phyloP scores from a whole-genome alignment of 2,329 filamentous ascomycete species.

The Juglanconis oblonga region DNA sequence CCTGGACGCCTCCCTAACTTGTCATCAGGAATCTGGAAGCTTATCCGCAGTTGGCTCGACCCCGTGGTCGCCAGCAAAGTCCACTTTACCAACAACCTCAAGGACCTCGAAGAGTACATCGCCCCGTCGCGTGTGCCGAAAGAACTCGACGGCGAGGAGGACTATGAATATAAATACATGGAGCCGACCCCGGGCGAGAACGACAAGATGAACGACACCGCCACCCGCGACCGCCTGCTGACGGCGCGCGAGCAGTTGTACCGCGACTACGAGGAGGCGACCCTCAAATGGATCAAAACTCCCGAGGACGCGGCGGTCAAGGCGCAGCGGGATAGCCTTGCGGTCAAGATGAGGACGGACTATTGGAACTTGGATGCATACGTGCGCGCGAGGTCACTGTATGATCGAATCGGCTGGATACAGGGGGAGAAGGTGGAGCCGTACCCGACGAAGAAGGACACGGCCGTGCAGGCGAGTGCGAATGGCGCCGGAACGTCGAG shows the following conservation, averaged over 20 bases:
- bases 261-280: constrained; percentile 70
- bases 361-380: constrained; percentile 94
- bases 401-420: constrained; percentile 78
- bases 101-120: constrained; percentile 78
- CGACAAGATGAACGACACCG: constrained; percentile 64
- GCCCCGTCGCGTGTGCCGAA: constrained; percentile 67
- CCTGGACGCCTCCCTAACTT: constrained; percentile 15
- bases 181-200: constrained; percentile 79
- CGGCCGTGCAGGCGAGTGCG: constrained; percentile 17
- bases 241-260: constrained; percentile 63
- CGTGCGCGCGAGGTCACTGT: constrained; percentile 75
- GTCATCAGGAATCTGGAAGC: constrained; percentile 78
- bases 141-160: constrained; percentile 81
- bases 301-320: constrained; percentile 47
- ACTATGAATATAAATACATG: constrained; percentile 79
- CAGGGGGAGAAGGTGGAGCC: constrained; percentile 68
- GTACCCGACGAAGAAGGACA: constrained; percentile 47
- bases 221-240: constrained; percentile 61
- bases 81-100: constrained; percentile 80
- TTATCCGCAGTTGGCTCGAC: constrained; percentile 94
- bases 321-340: constrained; percentile 58
- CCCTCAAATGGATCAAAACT: constrained; percentile 69
- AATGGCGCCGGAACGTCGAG: constrained; percentile 33
- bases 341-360: constrained; percentile 62
- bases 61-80: constrained; percentile 94